Conservation (phyloP, 805 yeast species). For the Cyberlindnera bimundalis region DNA sequence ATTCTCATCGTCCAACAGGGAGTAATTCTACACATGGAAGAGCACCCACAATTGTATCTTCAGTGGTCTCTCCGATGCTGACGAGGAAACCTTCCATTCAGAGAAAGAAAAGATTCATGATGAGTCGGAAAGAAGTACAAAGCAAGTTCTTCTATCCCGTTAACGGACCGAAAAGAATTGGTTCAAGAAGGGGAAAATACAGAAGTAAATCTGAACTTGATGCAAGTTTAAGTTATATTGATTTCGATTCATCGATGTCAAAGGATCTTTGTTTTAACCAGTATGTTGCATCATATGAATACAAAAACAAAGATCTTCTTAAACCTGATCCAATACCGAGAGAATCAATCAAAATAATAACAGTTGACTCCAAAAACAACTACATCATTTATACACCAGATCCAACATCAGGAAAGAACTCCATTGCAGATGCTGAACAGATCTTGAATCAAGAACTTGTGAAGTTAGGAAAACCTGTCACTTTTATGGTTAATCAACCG, state of each 20-base stretch:
- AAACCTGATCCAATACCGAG: constrained; percentile 16
- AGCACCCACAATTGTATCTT: constrained; percentile 22
- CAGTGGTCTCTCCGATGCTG: constrained; percentile 13
- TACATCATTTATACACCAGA: constrained; percentile 26
- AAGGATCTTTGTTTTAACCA: constrained; percentile 24
- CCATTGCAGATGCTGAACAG: constrained; percentile 24
- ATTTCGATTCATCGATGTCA: constrained; percentile 22
- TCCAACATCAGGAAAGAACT: constrained; percentile 20
- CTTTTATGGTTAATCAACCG: constrained; percentile 2
- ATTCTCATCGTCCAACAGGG: background rate
- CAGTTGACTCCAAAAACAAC: constrained; percentile 27
- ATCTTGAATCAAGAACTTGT: constrained; percentile 20
- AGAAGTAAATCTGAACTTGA: constrained; percentile 24
- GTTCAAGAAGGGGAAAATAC: constrained; percentile 25
- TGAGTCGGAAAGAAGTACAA: constrained; percentile 19
- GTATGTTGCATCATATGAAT: constrained; percentile 13
- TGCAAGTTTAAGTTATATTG: constrained; percentile 23
- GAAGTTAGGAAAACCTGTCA: constrained; percentile 19
- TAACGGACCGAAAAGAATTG: constrained; percentile 22
- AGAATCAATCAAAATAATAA: constrained; percentile 17
- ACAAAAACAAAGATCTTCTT: constrained; percentile 11
- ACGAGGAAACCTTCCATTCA: constrained; percentile 17
- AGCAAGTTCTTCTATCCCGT: constrained; percentile 25
- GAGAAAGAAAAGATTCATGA: constrained; percentile 23
- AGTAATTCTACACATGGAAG: constrained; percentile 15